Percentiles rank a stretch among this genome's conserved stretches.
Evolutionary conservation across 345 rosid species (phyloP).

Genomic region (Corymbia maculata): DNA sequence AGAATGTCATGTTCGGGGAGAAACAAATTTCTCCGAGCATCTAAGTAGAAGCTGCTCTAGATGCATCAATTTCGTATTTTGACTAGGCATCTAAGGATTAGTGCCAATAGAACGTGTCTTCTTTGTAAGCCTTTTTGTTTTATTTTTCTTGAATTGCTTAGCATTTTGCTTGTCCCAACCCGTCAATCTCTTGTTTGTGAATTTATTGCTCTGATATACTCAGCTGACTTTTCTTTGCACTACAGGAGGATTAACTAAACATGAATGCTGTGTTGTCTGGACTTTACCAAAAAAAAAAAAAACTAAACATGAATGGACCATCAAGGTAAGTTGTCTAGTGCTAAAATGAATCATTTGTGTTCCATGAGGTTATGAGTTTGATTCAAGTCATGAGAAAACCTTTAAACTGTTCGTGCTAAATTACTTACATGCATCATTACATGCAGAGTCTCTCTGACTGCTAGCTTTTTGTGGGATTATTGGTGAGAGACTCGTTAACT

Average conservation of each 20-base stretch:
- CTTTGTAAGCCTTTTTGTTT: neutral
- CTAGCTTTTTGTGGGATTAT: neutral
- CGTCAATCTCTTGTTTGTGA: neutral
- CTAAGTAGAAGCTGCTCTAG: neutral
- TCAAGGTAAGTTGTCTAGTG: neutral
- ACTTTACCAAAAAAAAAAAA: too few species aligned
- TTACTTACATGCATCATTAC: neutral
- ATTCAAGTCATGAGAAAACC: neutral
- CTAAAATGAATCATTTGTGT: neutral
- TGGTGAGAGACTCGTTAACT: neutral
- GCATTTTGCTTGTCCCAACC: neutral
- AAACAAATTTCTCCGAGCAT: neutral
- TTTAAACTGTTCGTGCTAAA: neutral
- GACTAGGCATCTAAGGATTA: neutral
- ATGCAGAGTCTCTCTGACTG: rapidly evolving
- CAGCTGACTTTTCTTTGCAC: neutral
- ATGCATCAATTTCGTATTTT: neutral
- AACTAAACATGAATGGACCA: neutral
- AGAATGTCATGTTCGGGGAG: neutral
- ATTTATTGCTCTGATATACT: neutral
- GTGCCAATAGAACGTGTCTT: neutral
- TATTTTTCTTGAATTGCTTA: neutral
- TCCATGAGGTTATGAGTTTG: neutral
- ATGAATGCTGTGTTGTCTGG: too few species aligned
- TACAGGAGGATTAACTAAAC: neutral